Conservation (phyloP, 2,329 filamentous ascomycete species). For the Xylaria sp. region DNA sequence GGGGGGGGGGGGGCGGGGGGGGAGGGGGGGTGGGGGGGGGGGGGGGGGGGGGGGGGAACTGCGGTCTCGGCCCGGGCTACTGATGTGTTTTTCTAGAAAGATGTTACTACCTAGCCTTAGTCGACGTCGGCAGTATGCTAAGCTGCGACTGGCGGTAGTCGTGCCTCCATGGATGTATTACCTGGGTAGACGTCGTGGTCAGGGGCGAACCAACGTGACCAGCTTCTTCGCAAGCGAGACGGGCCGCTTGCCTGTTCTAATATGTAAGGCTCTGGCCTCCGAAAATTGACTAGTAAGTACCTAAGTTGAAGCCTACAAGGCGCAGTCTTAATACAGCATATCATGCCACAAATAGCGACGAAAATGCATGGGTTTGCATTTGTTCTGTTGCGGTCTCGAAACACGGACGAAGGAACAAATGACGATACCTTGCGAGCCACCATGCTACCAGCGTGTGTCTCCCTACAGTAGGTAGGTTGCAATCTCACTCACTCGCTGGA, state of each 20-base stretch:
- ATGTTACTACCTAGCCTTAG: slow-evolving; percentile 10
- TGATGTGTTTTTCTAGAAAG: slow-evolving; percentile 3
- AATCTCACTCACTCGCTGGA: slow-evolving; percentile 11
- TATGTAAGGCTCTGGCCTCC: slow-evolving; percentile 7
- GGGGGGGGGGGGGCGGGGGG: too few relatives aligned
- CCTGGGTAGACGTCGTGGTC: slow-evolving; percentile 9
- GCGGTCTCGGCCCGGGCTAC: slow-evolving; percentile 1
- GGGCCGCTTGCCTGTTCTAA: slow-evolving; percentile 2
- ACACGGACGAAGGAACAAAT: slow-evolving; percentile 29
- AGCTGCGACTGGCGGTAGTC: not conserved
- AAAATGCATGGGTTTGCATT: slow-evolving; percentile 32
- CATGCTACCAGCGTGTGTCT: slow-evolving; percentile 21
- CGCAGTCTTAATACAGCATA: slow-evolving; percentile 20
- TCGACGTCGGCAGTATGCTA: too few relatives aligned
- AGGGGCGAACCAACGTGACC: slow-evolving; percentile 15
- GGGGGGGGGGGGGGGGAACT: too few relatives aligned
- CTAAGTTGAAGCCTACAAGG: slow-evolving; percentile 22
- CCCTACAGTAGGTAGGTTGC: slow-evolving; percentile 14
- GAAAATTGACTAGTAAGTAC: slow-evolving; percentile 5
- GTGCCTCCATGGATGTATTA: slow-evolving; percentile 8
- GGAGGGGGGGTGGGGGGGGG: too few relatives aligned
- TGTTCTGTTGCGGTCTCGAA: slow-evolving; percentile 34
- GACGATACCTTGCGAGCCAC: slow-evolving; percentile 29
- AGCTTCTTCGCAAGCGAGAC: slow-evolving; percentile 21
- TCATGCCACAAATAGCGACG: slow-evolving; percentile 34